phyloP scores from a whole-genome alignment of 2,329 filamentous ascomycete genomes.

The Gaeumannomyces sp. region DNA sequence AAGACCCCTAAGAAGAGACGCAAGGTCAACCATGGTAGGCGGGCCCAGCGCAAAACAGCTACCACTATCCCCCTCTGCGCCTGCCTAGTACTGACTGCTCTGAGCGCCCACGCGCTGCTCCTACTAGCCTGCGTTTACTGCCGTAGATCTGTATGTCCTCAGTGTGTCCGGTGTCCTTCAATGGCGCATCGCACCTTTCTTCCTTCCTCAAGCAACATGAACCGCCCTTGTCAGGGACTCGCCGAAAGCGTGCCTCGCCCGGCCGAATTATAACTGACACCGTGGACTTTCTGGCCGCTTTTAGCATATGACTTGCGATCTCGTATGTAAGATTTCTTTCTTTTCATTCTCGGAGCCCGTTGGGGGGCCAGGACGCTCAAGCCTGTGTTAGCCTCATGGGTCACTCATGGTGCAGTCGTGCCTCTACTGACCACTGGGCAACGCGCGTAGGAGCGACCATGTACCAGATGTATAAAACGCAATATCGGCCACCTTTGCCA shows the following conservation, averaged over 20 bases:
- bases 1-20: constrained; percentile 75
- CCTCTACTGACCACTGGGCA: neutral
- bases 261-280: neutral
- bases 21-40: constrained; percentile 83
- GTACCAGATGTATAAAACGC: constrained; percentile 94
- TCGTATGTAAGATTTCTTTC: constrained; percentile 54
- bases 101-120: constrained; percentile 19
- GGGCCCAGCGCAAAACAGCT: constrained; percentile 10
- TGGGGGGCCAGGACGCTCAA: no score
- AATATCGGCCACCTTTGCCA: constrained; percentile 98
- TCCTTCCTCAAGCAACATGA: neutral
- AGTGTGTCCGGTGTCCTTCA: constrained; percentile 14
- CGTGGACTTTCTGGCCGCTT: neutral
- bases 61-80: constrained; percentile 17
- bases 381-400: neutral
- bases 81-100: constrained; percentile 19
- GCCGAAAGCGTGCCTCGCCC: neutral
- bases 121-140: constrained; percentile 79
- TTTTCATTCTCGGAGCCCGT: no score
- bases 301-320: constrained; percentile 89
- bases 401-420: neutral
- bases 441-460: constrained; percentile 72
- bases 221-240: neutral
- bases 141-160: constrained; percentile 76
- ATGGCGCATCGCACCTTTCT: neutral